These are phyloP conservation scores for Aphanoascus verrucosus DNA, from an alignment of 2,329 filamentous ascomycete species.

Conservation along the genomic window DNA sequence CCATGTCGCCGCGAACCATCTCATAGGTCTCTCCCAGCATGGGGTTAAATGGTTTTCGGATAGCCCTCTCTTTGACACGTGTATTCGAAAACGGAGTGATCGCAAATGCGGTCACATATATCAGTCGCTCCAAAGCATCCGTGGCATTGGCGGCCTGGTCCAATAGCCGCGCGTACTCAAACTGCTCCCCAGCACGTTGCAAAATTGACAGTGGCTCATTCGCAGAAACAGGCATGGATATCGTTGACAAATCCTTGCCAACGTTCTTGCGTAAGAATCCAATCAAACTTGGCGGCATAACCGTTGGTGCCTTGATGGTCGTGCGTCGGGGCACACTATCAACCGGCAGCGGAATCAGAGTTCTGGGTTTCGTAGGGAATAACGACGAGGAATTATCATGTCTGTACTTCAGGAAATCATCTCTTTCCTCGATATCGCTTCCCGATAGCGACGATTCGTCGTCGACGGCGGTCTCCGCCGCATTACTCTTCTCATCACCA, in stretches of 20 bases:
- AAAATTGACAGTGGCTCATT: slow-evolving; percentile 86
- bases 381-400: slow-evolving; percentile 39
- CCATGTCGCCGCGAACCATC: slow-evolving; percentile 73
- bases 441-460: slow-evolving; percentile 48
- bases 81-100: slow-evolving; percentile 72
- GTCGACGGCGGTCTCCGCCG: slow-evolving; percentile 38
- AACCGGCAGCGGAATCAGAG: slow-evolving; percentile 65
- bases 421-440: slow-evolving; percentile 45
- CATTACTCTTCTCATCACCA: slow-evolving; percentile 50
- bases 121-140: slow-evolving; percentile 58
- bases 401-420: slow-evolving; percentile 29
- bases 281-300: slow-evolving; percentile 79
- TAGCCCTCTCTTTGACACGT: slow-evolving; percentile 77
- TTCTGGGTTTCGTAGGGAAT: slow-evolving; percentile 67
- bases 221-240: slow-evolving; percentile 93
- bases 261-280: slow-evolving; percentile 95
- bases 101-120: slow-evolving; percentile 83
- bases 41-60: slow-evolving; percentile 94
- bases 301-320: slow-evolving; percentile 61
- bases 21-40: slow-evolving; percentile 94
- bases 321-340: slow-evolving; percentile 54
- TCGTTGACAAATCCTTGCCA: slow-evolving; percentile 90
- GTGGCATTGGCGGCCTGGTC: slow-evolving; percentile 54
- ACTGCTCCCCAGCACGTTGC: slow-evolving; percentile 77
- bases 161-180: slow-evolving; percentile 81